These are phyloP conservation scores for Amphirosellinia nigrospora DNA, from an alignment of 495 filamentous ascomycete species.

Conservation along the genomic window DNA sequence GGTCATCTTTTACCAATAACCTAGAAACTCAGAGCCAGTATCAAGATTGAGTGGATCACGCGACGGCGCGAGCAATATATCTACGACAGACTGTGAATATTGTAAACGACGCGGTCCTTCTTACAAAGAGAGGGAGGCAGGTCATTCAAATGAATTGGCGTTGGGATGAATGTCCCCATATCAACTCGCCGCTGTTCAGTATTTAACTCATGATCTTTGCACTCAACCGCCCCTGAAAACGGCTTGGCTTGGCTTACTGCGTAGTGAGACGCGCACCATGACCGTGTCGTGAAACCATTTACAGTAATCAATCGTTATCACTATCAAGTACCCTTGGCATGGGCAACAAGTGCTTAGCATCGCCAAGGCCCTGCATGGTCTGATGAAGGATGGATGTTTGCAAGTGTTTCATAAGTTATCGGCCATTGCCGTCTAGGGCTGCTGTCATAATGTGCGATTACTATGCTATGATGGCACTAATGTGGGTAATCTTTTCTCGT, in stretches of 20 bases:
- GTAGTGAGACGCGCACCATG: neutral
- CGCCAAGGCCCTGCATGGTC: slow-evolving; percentile 12
- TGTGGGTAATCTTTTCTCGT: neutral
- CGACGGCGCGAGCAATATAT: neutral
- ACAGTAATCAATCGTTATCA: slow-evolving; percentile 21
- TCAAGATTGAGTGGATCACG: neutral
- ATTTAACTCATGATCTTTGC: neutral
- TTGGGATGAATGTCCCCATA: neutral
- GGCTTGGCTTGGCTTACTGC: neutral
- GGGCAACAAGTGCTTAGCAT: neutral
- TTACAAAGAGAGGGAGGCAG: neutral
- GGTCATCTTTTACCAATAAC: neutral
- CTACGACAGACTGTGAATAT: neutral
- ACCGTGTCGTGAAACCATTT: neutral
- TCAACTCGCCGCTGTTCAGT: neutral
- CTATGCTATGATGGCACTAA: neutral
- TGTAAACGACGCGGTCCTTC: neutral
- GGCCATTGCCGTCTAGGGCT: neutral
- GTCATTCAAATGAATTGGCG: neutral
- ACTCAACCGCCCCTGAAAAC: slow-evolving; percentile 6
- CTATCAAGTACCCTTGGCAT: neutral
- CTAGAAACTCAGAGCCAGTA: neutral
- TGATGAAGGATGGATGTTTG: neutral
- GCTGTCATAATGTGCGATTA: neutral
- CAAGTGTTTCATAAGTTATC: neutral